Conservation (phyloP, 768 basidiomycete genomes). For the Gloeostereum incarnatum region DNA sequence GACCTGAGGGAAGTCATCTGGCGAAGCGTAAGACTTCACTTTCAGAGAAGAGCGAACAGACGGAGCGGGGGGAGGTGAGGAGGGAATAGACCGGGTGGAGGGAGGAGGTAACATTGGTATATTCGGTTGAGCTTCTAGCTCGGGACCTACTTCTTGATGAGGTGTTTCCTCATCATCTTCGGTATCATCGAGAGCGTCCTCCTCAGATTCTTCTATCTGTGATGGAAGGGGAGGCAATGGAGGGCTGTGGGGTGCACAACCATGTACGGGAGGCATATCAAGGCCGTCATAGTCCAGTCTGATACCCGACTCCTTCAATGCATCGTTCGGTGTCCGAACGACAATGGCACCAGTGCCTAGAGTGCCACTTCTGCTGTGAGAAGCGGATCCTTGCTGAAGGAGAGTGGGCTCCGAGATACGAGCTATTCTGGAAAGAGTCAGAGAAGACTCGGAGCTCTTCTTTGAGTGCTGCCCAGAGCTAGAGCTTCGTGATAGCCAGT, state of each 20-base stretch:
- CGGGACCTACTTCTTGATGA: background rate
- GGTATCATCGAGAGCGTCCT: conserved; percentile 8
- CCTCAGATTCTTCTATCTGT: background rate
- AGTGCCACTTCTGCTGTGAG: conserved; percentile 36
- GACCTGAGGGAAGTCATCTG: conserved; percentile 33
- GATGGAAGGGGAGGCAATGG: conserved; percentile 47
- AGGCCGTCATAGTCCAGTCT: conserved; percentile 14
- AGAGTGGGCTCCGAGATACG: no score
- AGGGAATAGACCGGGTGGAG: conserved; percentile 25
- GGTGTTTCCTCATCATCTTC: conserved; percentile 20
- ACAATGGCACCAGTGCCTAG: conserved; percentile 69
- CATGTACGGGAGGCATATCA: conserved; percentile 12
- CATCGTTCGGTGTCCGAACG: conserved; percentile 76
- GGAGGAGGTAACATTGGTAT: conserved; percentile 9
- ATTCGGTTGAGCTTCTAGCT: background rate
- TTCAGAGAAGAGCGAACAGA: conserved; percentile 30
- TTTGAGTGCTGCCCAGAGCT: no score
- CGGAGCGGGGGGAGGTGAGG: conserved; percentile 12
- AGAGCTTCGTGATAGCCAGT: no score
- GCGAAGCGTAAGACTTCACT: conserved; percentile 19
- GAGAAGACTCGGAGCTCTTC: no score
- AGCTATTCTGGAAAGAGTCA: no score
- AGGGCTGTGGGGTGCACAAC: conserved; percentile 23
- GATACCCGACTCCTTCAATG: conserved; percentile 43
- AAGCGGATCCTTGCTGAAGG: no score